Conservation (phyloP, 805 yeast genomes). For the Peterozyma xylosa region DNA sequence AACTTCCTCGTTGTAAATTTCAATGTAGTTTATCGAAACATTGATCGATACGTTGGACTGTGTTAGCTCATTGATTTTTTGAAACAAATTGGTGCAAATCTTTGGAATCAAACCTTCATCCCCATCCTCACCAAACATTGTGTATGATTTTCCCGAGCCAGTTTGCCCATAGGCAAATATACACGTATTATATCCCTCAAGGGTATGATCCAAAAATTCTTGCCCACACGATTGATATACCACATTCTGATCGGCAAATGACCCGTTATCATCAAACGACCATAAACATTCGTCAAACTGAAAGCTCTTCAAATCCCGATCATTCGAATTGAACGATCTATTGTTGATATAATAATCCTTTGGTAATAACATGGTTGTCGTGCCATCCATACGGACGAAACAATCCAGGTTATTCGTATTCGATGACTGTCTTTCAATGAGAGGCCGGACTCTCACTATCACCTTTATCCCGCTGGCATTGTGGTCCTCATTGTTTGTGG, state of each 20-base stretch:
- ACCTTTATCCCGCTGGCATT: constrained; percentile 8
- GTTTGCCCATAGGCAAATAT: constrained; percentile 69
- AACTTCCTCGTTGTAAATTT: constrained; percentile 73
- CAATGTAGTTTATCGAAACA: constrained; percentile 55
- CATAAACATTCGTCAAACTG: constrained; percentile 45
- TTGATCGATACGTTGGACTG: constrained; percentile 26
- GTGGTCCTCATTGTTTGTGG: not conserved
- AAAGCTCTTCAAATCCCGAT: constrained; percentile 25
- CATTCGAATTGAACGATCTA: not conserved
- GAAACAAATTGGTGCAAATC: constrained; percentile 47
- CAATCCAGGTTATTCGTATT: constrained; percentile 18
- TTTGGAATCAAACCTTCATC: constrained; percentile 63
- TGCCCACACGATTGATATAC: constrained; percentile 51
- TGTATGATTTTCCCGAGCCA: constrained; percentile 76
- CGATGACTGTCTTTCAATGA: constrained; percentile 6
- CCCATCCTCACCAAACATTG: constrained; percentile 58
- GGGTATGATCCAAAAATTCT: constrained; percentile 51
- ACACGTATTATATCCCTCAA: constrained; percentile 46
- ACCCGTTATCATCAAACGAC: constrained; percentile 27
- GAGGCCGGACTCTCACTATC: constrained; percentile 7
- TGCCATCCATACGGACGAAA: constrained; percentile 9
- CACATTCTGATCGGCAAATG: constrained; percentile 37
- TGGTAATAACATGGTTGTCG: constrained; percentile 2
- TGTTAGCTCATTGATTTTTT: constrained; percentile 28
- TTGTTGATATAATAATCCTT: not conserved